Evolutionary conservation across 1,139 yeast genomes (phyloP), one percentile per base, ranked within the genome.

Genomic region (Debaryomyces robertsiae): DNA sequence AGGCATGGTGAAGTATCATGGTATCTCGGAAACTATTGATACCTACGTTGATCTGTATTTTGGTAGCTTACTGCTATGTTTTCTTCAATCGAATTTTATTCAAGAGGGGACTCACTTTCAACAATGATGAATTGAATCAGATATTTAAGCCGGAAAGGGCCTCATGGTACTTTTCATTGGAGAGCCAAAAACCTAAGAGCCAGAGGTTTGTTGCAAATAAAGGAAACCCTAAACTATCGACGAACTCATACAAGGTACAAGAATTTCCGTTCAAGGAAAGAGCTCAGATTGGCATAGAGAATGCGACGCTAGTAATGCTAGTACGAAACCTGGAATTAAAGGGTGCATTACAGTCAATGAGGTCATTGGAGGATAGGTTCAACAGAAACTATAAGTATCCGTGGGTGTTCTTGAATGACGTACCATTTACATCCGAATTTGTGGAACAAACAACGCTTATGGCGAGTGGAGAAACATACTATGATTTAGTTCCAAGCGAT

Each of bases 391-490:
- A 72, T 46, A 58, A 58, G 37, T 75, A 75, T 44, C 77, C 77
- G 1, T 67, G 78, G 75, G 72, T 73, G 4, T 72, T 73, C 39
- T 49, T 71, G 38, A 69, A 70, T 46, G 78, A 73, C 33, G 75
- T 57, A 7, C 75, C 76, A 3, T 70, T 72, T 46, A 60, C 51
- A 18, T 63, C 60, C 14, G 74, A 65, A 15, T 72, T 72, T 49
- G 70, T 62, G 15, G 75, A 69, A 39, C 58, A 78, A 49, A 90
- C 97, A 0, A 69, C 84, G 1, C 75, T 87, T 22, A 86, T 91
- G 95, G 95, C 91, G 0, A 83, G 91, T 44, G 94, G 96, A 0
- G 61, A 76, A 37, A 81, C 91, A 1, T 73, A 44, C 47, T 69
- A 73, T 48, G 78, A 73, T 44, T 54, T 73, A 33, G 67, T 73